phyloP scores from a whole-genome alignment of 345 rosid genomes.

The Chamaenerion angustifolium region DNA sequence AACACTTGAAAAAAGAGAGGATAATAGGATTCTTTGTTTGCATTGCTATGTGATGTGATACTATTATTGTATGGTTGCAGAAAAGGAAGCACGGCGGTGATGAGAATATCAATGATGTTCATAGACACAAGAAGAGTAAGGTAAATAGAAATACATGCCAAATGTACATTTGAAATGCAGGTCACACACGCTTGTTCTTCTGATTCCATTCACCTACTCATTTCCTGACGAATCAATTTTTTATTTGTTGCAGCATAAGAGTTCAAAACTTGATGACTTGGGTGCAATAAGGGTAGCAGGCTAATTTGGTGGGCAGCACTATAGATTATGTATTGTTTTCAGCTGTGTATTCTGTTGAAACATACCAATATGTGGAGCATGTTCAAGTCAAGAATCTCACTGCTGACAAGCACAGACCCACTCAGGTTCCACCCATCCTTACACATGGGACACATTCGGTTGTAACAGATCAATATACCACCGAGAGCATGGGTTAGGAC shows the following conservation, averaged over 20 bases:
- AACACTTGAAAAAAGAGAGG: no score
- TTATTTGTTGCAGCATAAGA: slow-evolving; percentile 4
- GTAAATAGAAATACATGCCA: slow-evolving; percentile 22
- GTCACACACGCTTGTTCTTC: not conserved
- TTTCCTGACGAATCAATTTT: not conserved
- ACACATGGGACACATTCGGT: no score
- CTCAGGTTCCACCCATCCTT: no score
- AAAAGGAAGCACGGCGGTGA: slow-evolving; percentile 95
- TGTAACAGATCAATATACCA: no score
- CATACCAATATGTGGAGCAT: no score
- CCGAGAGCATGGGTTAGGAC: no score
- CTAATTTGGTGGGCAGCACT: not conserved
- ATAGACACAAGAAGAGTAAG: slow-evolving; percentile 89
- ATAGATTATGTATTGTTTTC: not conserved
- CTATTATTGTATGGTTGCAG: slow-evolving; percentile 24
- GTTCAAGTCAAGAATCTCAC: no score
- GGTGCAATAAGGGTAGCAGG: slow-evolving; percentile 5
- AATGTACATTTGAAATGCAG: no score
- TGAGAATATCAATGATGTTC: slow-evolving; percentile 71
- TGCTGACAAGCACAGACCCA: no score
- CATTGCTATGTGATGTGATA: not conserved
- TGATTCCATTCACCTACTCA: not conserved
- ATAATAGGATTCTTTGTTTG: no score
- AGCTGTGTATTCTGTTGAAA: slow-evolving; percentile 3
- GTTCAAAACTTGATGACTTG: slow-evolving; percentile 4